Conservation (phyloP, 441 rosid species). For the Syzygium malaccense region DNA sequence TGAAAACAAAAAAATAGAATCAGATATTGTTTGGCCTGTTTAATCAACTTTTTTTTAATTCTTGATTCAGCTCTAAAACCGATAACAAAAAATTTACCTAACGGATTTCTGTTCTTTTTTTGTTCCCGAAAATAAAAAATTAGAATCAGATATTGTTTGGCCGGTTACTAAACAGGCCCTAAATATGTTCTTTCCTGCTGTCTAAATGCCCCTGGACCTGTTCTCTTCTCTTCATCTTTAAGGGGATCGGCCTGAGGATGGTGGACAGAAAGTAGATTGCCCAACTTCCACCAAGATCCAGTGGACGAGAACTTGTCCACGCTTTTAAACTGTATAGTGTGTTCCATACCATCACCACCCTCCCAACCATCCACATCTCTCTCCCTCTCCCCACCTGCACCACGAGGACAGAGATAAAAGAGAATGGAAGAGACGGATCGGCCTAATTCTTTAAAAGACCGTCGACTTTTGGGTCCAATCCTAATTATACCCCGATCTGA, state of each 20-base stretch:
- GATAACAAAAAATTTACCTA: too few species aligned
- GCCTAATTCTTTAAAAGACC: not conserved
- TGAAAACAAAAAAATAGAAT: too few species aligned
- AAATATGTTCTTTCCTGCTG: not conserved
- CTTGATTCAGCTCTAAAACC: too few species aligned
- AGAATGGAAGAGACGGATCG: not conserved
- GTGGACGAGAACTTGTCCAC: not conserved
- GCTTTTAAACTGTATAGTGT: not conserved
- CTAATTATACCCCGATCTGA: rapidly evolving
- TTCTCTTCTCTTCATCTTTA: not conserved
- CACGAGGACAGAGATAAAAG: not conserved
- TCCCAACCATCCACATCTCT: not conserved
- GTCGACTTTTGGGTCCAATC: not conserved
- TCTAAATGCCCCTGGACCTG: not conserved
- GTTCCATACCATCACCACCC: not conserved
- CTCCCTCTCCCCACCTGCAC: too few species aligned
- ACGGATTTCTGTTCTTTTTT: too few species aligned
- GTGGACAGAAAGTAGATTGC: not conserved
- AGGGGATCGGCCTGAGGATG: not conserved
- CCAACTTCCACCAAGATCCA: not conserved
- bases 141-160: too few species aligned
- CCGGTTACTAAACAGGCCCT: too few species aligned
- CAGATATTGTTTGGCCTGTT: too few species aligned
- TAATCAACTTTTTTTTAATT: too few species aligned
- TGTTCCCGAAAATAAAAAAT: too few species aligned